Conservation (phyloP, 2,329 filamentous ascomycete genomes). For the Tolypocladium nubicola region DNA sequence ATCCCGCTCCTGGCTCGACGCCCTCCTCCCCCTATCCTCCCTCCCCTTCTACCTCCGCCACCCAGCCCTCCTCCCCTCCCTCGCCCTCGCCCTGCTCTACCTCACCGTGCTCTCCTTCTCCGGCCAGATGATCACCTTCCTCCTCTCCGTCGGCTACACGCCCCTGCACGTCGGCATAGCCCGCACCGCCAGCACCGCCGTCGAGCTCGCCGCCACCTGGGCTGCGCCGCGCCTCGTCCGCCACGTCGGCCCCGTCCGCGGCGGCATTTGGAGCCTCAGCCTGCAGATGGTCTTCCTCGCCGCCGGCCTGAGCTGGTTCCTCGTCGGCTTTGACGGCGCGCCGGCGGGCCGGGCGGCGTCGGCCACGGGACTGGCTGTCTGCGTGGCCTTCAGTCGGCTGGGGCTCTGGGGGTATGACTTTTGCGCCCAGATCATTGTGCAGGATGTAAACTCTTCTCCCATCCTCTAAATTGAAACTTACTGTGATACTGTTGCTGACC, state of each 20-base stretch:
- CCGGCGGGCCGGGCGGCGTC: constrained; percentile 20
- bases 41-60: constrained; percentile 38
- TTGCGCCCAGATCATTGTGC: constrained; percentile 48
- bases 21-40: not conserved
- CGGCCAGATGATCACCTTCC: constrained; percentile 55
- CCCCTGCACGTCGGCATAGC: constrained; percentile 41
- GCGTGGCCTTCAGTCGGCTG: constrained; percentile 44
- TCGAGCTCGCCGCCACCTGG: constrained; percentile 53
- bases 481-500: not conserved
- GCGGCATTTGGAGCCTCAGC: constrained; percentile 59
- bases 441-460: constrained; percentile 35
- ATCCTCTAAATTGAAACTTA: not conserved
- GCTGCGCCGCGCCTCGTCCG: constrained; percentile 44
- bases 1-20: not conserved
- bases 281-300: constrained; percentile 53
- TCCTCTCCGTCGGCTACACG: constrained; percentile 42
- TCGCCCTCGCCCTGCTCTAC: constrained; percentile 49
- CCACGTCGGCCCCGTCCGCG: constrained; percentile 46
- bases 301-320: constrained; percentile 16
- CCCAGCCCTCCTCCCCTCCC: constrained; percentile 47
- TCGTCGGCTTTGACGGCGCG: constrained; percentile 11
- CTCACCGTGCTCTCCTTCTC: constrained; percentile 49
- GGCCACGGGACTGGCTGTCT: constrained; percentile 36
- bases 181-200: constrained; percentile 38
- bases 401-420: constrained; percentile 54